Evolutionary conservation across 495 filamentous ascomycete genomes (phyloP), one percentile per base, ranked within the genome.

Genomic region (Melanomma pulvis-pyrius): DNA sequence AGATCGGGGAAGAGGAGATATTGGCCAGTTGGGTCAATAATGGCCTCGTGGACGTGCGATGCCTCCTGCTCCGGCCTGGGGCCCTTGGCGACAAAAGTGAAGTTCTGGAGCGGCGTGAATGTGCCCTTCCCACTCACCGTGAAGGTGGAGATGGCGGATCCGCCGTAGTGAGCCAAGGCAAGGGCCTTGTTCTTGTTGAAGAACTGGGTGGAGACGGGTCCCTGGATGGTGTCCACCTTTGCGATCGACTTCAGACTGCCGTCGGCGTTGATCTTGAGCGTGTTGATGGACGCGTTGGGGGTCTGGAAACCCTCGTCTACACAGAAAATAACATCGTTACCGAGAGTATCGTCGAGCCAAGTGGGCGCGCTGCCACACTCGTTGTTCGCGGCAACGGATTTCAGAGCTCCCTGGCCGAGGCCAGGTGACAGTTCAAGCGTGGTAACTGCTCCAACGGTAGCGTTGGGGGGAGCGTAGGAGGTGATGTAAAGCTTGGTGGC

Each of bases 1-100:
- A 79, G 72, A 55, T 79, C 77, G 0, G 76, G 75, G 34, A 78
- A 73, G 44, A 79, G 22, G n/a, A 79, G 67, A 66, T 66, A 79
- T 36, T 74, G 56, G n/a, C 71, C 69, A 1, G 76, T 77, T 17
- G 76, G 77, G 60, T 79, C 77, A 1, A 75, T 47, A 55, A 79
- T 71, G 30, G 72, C 71, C 34, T 78, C 50, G 60, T 79, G 77
- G 19, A 66, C 65, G 44, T 77, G 74, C n/a, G 75, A 69, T 15
- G 68, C 69, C 21, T 72, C 66, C 50, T 78, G 68, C 12, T 59
- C 63, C n/a, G 74, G 53, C 22, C 68, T 59, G 12, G 72, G 70
- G 28, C 68, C 74, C 11, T 69, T 17, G 55, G 70, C 29, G 19
- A 64, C 70, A 69, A 73, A 76, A 17, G 57, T 63, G 59, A 76